phyloP scores from a whole-genome alignment of 2,329 filamentous ascomycete species.

The Calonectria hongkongensis region DNA sequence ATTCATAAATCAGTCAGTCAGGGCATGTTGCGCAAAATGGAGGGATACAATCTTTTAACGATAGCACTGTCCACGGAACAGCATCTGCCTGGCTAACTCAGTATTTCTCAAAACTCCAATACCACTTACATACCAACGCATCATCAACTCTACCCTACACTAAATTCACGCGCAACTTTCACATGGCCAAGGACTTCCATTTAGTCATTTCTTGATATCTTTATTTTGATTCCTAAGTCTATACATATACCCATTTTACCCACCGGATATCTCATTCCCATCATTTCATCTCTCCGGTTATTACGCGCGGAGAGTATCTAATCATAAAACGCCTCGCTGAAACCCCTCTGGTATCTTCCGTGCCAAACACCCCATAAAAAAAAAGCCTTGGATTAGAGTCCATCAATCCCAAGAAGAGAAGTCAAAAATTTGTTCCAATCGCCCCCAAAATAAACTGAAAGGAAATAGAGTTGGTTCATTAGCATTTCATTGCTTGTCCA shows the following conservation, averaged over 20 bases:
- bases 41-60: too few species aligned
- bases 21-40: too few species aligned
- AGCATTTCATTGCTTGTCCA: slow-evolving; percentile 25
- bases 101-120: background rate
- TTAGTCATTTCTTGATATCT: background rate
- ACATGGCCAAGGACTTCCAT: background rate
- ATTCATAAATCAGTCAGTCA: too few species aligned
- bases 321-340: slow-evolving; percentile 42
- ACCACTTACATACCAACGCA: slow-evolving; percentile 3
- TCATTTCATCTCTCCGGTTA: slow-evolving; percentile 35
- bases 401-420: slow-evolving; percentile 21
- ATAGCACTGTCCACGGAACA: background rate
- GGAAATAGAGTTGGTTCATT: slow-evolving; percentile 26
- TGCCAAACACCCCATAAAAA: slow-evolving; percentile 14
- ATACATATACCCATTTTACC: slow-evolving; percentile 31
- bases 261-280: slow-evolving; percentile 28
- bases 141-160: background rate
- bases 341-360: slow-evolving; percentile 36
- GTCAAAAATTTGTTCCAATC: background rate
- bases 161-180: background rate
- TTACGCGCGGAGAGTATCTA: slow-evolving; percentile 17
- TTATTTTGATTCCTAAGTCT: slow-evolving; percentile 19
- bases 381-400: slow-evolving; percentile 11
- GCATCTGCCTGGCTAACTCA: background rate
- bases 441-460: slow-evolving; percentile 5